Conservation (phyloP, 805 yeast species). For the Peterozyma xylosa region DNA sequence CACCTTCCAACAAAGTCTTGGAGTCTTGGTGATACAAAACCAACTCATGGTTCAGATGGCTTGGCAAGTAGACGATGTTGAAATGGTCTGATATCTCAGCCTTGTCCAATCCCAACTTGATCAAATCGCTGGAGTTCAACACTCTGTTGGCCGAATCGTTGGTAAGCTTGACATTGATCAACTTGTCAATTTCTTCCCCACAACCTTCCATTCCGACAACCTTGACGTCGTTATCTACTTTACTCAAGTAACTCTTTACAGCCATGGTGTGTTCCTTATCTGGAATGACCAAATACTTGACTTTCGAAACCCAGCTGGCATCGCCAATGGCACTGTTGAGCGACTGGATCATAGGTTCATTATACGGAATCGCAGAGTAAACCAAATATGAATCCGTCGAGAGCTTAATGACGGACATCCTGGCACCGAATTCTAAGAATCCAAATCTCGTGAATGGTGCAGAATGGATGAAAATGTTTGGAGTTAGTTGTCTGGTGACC, state of each 20-base stretch:
- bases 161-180: conserved; percentile 33
- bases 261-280: conserved; percentile 64
- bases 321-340: conserved; percentile 26
- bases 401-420: conserved; percentile 28
- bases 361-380: conserved; percentile 56
- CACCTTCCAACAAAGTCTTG: conserved; percentile 50
- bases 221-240: conserved; percentile 38
- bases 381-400: conserved; percentile 27
- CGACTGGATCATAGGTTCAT: conserved; percentile 33
- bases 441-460: conserved; percentile 22
- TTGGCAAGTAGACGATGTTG: conserved; percentile 50
- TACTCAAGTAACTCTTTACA: conserved; percentile 40
- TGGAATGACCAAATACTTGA: conserved; percentile 50
- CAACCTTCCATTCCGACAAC: conserved; percentile 46
- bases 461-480: conserved; percentile 25
- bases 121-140: conserved; percentile 19
- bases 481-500: conserved; percentile 25
- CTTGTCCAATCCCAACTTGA: conserved; percentile 28
- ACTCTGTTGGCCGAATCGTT: conserved; percentile 27
- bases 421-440: conserved; percentile 26
- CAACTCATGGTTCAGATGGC: conserved; percentile 53
- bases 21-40: conserved; percentile 39
- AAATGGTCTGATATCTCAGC: conserved; percentile 30
- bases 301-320: conserved; percentile 24
- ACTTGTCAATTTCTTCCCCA: conserved; percentile 23